Evolutionary conservation across 192 early-diverging fungal species (phyloP), one percentile per base, ranked within the genome.

Genomic region (Gryganskiella cystojenkinii): DNA sequence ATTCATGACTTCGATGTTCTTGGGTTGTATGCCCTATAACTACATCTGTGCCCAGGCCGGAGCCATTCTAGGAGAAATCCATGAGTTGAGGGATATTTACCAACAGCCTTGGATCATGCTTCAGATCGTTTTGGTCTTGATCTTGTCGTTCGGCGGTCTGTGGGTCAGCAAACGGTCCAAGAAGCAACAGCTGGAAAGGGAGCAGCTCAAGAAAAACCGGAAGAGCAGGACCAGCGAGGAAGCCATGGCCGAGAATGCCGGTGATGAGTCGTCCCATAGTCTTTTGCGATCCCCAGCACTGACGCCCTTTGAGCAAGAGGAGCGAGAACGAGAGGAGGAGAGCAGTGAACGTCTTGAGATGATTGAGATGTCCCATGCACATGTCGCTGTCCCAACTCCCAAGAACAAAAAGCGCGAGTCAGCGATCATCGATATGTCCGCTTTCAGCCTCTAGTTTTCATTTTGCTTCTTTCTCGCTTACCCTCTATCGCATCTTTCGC

Each of bases 11-110:
- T 85, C 86, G 4, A 85, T 83, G 49, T 81, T 88, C 50, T 61
- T 85, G 46, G 86, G 86, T 27, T 80, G 74, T 11, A 79, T 84
- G 57, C 86, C 86, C 5, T 88, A 88, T 57, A 88, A 88, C 44
- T 80, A 85, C 52, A 75, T 84, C 10, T 85, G 82, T 49, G 71
- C 80, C 9, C 84, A 88, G 57, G 84, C 86, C 6, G 86, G 86
- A 30, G 70, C 81, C 51, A 82, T 88, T 51, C 31, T 88, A 17
- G 80, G 80, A 10, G 81, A 86, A 28, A 78, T 78, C 30, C 66
- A 78, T 35, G 66, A 78, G 56, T 11, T 78, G 45, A 47, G 74
- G 1, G 74, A 78, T 10, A 78, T 78, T 60, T 78, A 78, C 28
- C 74, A 67, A 19, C 74, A 78, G 30, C 74, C 74, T 0, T 78